A percentile compares a stretch with the other conserved stretches of the same genome.
phyloP scores from a whole-genome alignment of 176 grass and related monocot species.

The Avena atlantica region DNA sequence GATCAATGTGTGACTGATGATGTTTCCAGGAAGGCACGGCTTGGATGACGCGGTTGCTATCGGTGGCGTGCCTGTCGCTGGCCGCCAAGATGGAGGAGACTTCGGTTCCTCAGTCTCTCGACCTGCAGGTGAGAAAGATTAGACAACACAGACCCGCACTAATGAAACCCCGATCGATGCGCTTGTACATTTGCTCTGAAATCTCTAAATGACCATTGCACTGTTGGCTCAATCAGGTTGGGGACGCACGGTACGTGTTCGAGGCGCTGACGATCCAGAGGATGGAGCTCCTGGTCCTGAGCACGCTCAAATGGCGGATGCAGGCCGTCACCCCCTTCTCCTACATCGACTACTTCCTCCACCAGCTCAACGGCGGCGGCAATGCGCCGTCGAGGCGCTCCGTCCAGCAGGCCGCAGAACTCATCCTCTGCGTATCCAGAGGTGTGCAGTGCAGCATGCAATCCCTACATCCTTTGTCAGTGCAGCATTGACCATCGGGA shows the following conservation, averaged over 20 bases:
- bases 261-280: constrained; percentile 90
- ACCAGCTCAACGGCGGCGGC: constrained; percentile 57
- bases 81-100: constrained; percentile 99
- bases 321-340: constrained; percentile 93
- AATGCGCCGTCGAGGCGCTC: constrained; percentile 46
- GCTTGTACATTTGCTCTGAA: no score
- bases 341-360: constrained; percentile 91
- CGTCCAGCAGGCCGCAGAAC: constrained; percentile 38
- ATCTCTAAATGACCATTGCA: constrained; percentile 1
- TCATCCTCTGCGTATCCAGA: constrained; percentile 64
- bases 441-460: constrained; percentile 51
- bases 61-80: constrained; percentile 90
- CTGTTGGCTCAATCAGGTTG: constrained; percentile 47
- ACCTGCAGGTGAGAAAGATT: constrained; percentile 78
- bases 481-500: neutral
- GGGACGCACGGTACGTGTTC: constrained; percentile 80
- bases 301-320: constrained; percentile 97
- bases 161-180: no score
- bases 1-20: neutral
- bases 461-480: neutral
- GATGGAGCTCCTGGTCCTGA: constrained; percentile 94
- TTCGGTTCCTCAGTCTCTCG: constrained; percentile 61
- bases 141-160: neutral
- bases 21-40: constrained; percentile 75
- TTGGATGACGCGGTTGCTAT: constrained; percentile 87